Evolutionary conservation across 768 basidiomycete species (phyloP).

Genomic region (Pholiota conissans): DNA sequence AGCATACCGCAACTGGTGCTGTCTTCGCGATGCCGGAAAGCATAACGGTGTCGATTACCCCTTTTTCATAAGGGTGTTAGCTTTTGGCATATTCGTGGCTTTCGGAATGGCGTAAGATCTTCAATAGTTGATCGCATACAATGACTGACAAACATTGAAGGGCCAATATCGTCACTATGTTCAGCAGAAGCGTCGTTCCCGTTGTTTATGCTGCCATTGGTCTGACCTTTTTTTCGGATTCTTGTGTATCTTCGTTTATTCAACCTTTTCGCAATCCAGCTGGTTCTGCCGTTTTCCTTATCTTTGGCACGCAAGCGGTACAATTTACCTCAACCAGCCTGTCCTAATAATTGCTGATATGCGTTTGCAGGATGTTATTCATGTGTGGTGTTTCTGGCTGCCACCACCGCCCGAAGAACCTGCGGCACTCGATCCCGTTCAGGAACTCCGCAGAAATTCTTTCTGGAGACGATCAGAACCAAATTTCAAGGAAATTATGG

Average conservation of each 20-base stretch:
- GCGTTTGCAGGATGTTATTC: slow-evolving; percentile 33
- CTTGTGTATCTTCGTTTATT: background rate
- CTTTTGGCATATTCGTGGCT: slow-evolving; percentile 32
- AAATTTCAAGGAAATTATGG: background rate
- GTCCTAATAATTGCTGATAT: background rate
- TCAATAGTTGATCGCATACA: background rate
- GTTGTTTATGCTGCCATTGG: slow-evolving; percentile 36
- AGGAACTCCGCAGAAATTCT: slow-evolving; percentile 1
- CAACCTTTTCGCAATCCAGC: slow-evolving; percentile 18
- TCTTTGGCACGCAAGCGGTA: slow-evolving; percentile 37
- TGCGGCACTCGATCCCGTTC: background rate
- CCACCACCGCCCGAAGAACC: background rate
- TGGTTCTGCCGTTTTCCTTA: slow-evolving; percentile 34
- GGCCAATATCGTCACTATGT: slow-evolving; percentile 28
- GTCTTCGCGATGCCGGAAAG: slow-evolving; percentile 27
- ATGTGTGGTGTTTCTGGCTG: slow-evolving; percentile 34
- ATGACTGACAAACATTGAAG: slow-evolving; percentile 10
- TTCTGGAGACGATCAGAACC: slow-evolving; percentile 11
- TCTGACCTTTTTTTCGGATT: slow-evolving; percentile 10
- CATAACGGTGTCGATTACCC: slow-evolving; percentile 24
- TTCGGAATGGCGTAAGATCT: slow-evolving; percentile 31
- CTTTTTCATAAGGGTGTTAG: slow-evolving; percentile 30
- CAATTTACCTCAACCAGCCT: slow-evolving; percentile 2
- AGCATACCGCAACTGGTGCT: slow-evolving; percentile 31
- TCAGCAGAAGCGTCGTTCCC: slow-evolving; percentile 21